Base-by-base conservation (phyloP, 2,329 filamentous ascomycete genomes). In the Lachnellula hyalina region DNA sequence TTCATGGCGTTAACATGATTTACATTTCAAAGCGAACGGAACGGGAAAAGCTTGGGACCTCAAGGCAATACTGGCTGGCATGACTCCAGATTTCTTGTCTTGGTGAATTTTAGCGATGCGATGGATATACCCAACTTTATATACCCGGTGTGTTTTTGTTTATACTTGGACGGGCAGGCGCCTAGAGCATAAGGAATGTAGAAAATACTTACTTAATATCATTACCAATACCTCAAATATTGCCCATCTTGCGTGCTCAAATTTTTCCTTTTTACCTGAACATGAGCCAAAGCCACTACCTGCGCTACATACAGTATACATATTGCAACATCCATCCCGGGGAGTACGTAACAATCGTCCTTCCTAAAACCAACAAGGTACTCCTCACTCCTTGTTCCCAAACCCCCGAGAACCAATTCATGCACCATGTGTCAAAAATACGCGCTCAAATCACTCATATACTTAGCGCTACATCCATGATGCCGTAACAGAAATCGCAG, bases 41-140 rank as follows among this genome's bases (percentile, higher is more conserved):
- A 54, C 41, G 46, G 52, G 48, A 54, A 52, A 61, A 55, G 50
- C 38, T 61, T 63, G 63, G 63, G 63, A 61, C 63, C 63, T 65
- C 62, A 62, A 55, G 63, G 61, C 55, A 55, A 55, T 23, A 47
- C 59, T 65, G 61, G 63, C 63, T 64, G 63, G 63, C 54, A 65
- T 40, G 63, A 65, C 57, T 65, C 63, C 61, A 57, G 63, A 58
- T 57, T 21, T 42, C 42, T 56, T 61, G 53, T 61, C 59, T 59
- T 64, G 60, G 61, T 63, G 61, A 63, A 59, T 58, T 59, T 61
- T 53, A 58, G 58, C 59, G 58, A 61, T 51, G 62, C 57, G 57
- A 63, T 59, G 59, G 55, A 59, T 57, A 63, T 64, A 62, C 60
- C 61, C 52, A 59, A 61, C 47, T 49, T 60, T 57, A 57, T 55